phyloP scores from a whole-genome alignment of 2,329 filamentous ascomycete species.

The Pseudomassariella vexata region DNA sequence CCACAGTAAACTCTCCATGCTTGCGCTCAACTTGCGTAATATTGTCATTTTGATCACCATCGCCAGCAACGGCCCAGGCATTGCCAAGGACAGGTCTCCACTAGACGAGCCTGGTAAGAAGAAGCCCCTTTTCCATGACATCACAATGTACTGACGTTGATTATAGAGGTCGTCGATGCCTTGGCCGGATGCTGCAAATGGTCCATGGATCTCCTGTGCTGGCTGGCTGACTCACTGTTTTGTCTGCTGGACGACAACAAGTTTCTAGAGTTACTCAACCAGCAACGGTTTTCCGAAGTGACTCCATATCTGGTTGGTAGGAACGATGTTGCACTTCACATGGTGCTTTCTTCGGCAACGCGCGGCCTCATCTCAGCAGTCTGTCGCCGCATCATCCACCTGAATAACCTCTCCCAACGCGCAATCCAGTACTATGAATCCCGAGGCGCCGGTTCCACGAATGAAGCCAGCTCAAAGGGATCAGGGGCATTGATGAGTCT shows the following conservation, averaged over 20 bases:
- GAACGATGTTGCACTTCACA: constrained; percentile 54
- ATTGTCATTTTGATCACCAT: constrained; percentile 61
- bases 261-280: constrained; percentile 43
- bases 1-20: constrained; percentile 67
- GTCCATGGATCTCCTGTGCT: constrained; percentile 65
- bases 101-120: constrained; percentile 57
- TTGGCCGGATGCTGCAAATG: constrained; percentile 73
- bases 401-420: constrained; percentile 43
- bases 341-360: constrained; percentile 68
- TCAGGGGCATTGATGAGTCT: constrained; percentile 43
- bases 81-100: constrained; percentile 49
- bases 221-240: constrained; percentile 55
- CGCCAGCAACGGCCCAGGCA: constrained; percentile 50
- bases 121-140: constrained; percentile 4
- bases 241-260: constrained; percentile 45
- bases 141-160: constrained; percentile 10
- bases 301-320: constrained; percentile 44
- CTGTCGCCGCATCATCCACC: constrained; percentile 56
- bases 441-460: constrained; percentile 28
- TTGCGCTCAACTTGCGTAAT: constrained; percentile 69
- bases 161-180: constrained; percentile 62
- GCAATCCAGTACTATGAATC: constrained; percentile 47
- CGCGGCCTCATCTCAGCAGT: constrained; percentile 66
- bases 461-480: constrained; percentile 35
- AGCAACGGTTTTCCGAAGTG: constrained; percentile 41